Evolutionary conservation across 192 early-diverging fungal genomes (phyloP), one percentile per base, ranked within the genome.

Genomic region (Backusella circina): DNA sequence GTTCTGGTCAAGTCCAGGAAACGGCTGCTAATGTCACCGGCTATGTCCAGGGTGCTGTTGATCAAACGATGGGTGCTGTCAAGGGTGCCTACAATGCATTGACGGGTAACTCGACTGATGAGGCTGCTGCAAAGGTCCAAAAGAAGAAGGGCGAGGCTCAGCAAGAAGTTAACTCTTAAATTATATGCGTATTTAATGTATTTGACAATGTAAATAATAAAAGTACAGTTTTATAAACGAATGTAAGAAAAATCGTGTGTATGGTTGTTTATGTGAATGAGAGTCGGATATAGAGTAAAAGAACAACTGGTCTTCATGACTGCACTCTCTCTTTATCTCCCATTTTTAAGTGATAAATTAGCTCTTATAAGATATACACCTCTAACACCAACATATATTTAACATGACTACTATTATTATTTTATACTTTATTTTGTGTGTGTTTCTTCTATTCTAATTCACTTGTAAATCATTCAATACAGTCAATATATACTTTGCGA

Each of bases 401-500:
- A n/a, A n/a, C n/a, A n/a, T n/a, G n/a, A n/a, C n/a, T n/a, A n/a
- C n/a, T n/a, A n/a, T n/a, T n/a, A n/a, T n/a, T n/a, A n/a, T 37
- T 37, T 37, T 37, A 9, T 16, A 13, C 1, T 39, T 15, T 39
- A 12, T 39, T 39, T 39, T 39, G 4, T 47, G 13, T 18, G 15
- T 44, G 5, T 44, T 18, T 44, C 30, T 13, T 57, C 21, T 54
- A 23, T 65, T 65, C 28, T 74, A 66, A 30, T 65, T 65, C 9
- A 84, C 77, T 44, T 84, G 75, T 54, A 87, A 36, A 31, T 77
- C 83, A 30, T 81, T 78, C 50, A 85, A 67, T 21, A 87, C 80
- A 23, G 83, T 80, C 5, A 85, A 78, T 65, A 85, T 85, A 39
- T 83, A 87, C 1, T 82, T 80, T 26, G 84, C 71, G 47, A 87